These are phyloP conservation scores for Wickerhamomyces sp. DNA, from an alignment of 1,139 yeast genomes.

Conservation along the genomic window DNA sequence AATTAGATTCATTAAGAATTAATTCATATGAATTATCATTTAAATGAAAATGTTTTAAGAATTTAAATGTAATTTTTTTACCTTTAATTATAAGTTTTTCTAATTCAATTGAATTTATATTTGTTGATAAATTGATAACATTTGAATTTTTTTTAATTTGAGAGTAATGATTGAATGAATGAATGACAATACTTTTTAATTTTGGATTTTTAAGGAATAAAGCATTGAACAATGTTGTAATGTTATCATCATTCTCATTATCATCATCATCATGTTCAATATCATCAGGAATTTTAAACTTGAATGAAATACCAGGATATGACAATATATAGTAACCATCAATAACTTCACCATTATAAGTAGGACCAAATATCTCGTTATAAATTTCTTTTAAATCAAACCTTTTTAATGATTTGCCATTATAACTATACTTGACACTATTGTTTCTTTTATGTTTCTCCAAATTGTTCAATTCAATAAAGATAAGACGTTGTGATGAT, in stretches of 20 bases:
- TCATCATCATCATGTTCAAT: not conserved
- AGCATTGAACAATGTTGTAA: conserved; percentile 1
- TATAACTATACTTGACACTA: conserved; percentile 10
- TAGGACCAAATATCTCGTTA: conserved; percentile 58
- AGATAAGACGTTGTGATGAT: conserved; percentile 35
- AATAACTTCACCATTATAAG: conserved; percentile 44
- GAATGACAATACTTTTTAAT: conserved; percentile 10
- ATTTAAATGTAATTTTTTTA: conserved; percentile 14
- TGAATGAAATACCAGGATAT: conserved; percentile 52
- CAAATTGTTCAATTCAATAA: conserved; percentile 40
- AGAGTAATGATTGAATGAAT: conserved; percentile 7
- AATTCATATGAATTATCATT: conserved; percentile 2
- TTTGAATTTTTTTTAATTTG: conserved; percentile 1
- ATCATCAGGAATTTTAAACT: conserved; percentile 4
- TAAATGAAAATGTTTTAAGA: conserved; percentile 26
- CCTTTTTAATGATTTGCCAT: conserved; percentile 11
- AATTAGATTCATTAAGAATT: conserved; percentile 37
- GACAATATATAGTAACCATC: conserved; percentile 32
- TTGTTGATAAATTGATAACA: not conserved
- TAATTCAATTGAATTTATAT: conserved; percentile 3
- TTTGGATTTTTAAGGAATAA: conserved; percentile 10
- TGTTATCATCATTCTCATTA: not conserved
- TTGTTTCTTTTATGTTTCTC: not conserved
- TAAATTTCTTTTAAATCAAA: conserved; percentile 33
- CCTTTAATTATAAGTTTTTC: conserved; percentile 2